A percentile compares a stretch with the other conserved stretches of the same genome.
Conservation (phyloP, 306 rosid genomes). For the Rubus idaeus region DNA sequence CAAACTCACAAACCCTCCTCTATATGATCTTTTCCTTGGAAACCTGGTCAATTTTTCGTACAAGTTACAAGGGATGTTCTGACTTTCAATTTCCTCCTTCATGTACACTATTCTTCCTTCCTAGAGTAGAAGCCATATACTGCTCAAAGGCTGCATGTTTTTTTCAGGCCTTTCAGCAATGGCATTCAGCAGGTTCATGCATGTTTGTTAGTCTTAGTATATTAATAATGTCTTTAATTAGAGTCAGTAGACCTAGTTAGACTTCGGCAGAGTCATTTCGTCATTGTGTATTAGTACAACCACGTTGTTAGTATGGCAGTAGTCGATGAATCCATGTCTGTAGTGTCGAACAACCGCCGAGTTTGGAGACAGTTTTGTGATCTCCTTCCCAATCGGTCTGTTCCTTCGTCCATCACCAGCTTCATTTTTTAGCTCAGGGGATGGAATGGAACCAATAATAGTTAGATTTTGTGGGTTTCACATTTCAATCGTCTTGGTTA, state of each 20-base stretch:
- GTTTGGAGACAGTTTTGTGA: slow-evolving; percentile 74
- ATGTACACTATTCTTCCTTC: not conserved
- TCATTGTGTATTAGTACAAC: slow-evolving; percentile 3
- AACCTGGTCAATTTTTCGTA: slow-evolving; percentile 13
- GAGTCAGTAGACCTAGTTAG: not conserved
- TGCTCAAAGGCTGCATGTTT: slow-evolving; percentile 40
- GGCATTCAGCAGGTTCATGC: slow-evolving; percentile 26
- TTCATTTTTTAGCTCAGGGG: slow-evolving; percentile 54
- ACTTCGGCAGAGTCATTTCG: not conserved
- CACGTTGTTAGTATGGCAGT: slow-evolving; percentile 16
- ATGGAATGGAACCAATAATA: slow-evolving; percentile 17
- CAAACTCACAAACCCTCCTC: slow-evolving; percentile 36
- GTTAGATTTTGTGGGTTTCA: slow-evolving; percentile 9
- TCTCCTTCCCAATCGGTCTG: slow-evolving; percentile 46
- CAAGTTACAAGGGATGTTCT: slow-evolving; percentile 23
- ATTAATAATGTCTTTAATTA: not conserved
- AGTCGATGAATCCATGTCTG: not conserved
- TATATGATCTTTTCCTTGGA: slow-evolving; percentile 30
- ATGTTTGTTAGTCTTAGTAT: not conserved
- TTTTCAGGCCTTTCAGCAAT: slow-evolving; percentile 40
- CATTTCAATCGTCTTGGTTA: not conserved
- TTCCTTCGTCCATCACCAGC: slow-evolving; percentile 41
- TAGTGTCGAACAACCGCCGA: slow-evolving; percentile 38
- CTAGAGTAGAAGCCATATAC: slow-evolving; percentile 15
- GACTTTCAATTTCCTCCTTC: slow-evolving; percentile 8